A percentile compares a stretch with the other conserved stretches of the same genome.
Evolutionary conservation across 2,329 filamentous ascomycete genomes (phyloP).

Genomic region (Tolypocladium endophyticum): DNA sequence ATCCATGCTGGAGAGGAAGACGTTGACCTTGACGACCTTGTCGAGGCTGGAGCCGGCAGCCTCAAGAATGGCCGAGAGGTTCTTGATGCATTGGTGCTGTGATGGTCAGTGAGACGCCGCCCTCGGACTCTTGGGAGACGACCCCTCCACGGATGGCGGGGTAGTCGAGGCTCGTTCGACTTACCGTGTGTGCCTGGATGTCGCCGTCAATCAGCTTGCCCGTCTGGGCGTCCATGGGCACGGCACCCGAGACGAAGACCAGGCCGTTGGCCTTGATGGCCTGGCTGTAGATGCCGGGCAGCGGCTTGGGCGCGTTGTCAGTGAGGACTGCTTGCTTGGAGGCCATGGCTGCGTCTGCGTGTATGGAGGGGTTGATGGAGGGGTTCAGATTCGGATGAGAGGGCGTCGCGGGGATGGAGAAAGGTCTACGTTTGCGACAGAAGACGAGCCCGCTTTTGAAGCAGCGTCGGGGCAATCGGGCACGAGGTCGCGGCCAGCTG

Average conservation of each 20-base stretch:
- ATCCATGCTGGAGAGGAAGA: conserved; percentile 64
- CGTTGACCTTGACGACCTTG: conserved; percentile 61
- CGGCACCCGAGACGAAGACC: conserved; percentile 63
- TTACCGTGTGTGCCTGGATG: conserved; percentile 53
- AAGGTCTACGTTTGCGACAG: background rate
- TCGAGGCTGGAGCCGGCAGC: conserved; percentile 55
- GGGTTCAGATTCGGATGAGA: background rate
- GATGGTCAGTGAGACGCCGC: background rate
- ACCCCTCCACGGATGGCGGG: background rate
- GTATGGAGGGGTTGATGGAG: background rate
- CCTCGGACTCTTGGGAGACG: too few species aligned
- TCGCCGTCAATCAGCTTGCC: conserved; percentile 52
- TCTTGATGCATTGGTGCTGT: conserved; percentile 55
- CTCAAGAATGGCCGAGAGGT: conserved; percentile 58
- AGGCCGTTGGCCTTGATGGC: conserved; percentile 59
- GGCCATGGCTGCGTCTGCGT: conserved; percentile 13
- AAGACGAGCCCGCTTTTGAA: background rate
- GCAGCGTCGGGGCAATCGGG: background rate
- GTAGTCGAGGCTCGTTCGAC: conserved; percentile 3
- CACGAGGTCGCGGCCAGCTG: background rate
- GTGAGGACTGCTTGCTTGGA: conserved; percentile 25
- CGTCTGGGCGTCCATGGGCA: conserved; percentile 50
- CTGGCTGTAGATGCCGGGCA: conserved; percentile 30
- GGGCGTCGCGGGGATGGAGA: background rate
- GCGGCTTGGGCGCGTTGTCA: conserved; percentile 28